phyloP scores from a whole-genome alignment of 192 early-diverging fungal species.

The Rhizoclosmatium sp. region DNA sequence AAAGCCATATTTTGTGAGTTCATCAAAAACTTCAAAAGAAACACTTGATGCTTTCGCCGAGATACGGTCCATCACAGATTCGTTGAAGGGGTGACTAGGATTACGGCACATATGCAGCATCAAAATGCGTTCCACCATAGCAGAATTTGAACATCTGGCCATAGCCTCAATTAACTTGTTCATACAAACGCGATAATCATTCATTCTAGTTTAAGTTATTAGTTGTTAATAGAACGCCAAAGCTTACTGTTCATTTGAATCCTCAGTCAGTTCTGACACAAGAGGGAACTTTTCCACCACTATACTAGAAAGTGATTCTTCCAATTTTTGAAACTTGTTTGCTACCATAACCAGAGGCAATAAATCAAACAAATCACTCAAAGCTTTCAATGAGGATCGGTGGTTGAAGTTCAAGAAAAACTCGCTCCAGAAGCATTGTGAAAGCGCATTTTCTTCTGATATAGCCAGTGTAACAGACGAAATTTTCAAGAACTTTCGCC shows the following conservation, averaged over 20 bases:
- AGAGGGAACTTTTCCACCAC: slow-evolving; percentile 61
- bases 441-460: slow-evolving; percentile 39
- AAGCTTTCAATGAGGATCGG: not conserved
- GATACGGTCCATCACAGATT: slow-evolving; percentile 8
- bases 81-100: slow-evolving; percentile 52
- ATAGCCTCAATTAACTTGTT: slow-evolving; percentile 61
- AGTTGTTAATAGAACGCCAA: not conserved
- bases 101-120: slow-evolving; percentile 64
- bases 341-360: slow-evolving; percentile 5
- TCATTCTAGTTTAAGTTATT: slow-evolving; percentile 35
- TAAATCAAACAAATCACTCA: slow-evolving; percentile 25
- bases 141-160: slow-evolving; percentile 41
- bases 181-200: slow-evolving; percentile 62
- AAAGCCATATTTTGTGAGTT: slow-evolving; percentile 12
- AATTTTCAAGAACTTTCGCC: slow-evolving; percentile 58
- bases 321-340: slow-evolving; percentile 38
- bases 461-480: slow-evolving; percentile 50
- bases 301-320: slow-evolving; percentile 52
- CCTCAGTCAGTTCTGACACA: slow-evolving; percentile 10
- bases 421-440: slow-evolving; percentile 32
- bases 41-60: slow-evolving; percentile 6
- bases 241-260: slow-evolving; percentile 14
- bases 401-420: slow-evolving; percentile 20
- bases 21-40: not conserved
- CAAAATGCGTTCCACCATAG: slow-evolving; percentile 59